These are phyloP conservation scores for Omphalotus olearius DNA, from an alignment of 1,284 basidiomycete genomes.

Conservation along the genomic window DNA sequence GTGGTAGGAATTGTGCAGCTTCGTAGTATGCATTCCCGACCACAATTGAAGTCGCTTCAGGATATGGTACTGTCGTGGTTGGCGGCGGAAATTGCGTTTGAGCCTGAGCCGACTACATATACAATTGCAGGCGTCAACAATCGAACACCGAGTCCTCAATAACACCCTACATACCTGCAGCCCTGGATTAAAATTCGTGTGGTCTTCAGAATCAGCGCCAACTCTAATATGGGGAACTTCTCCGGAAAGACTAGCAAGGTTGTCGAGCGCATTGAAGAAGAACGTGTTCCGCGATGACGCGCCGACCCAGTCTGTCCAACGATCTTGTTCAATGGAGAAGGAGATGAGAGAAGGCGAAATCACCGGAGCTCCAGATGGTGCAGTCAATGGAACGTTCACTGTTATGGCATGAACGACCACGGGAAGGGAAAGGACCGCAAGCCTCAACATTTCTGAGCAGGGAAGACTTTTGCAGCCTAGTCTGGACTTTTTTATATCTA, in stretches of 20 bases:
- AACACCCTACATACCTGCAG: conserved; percentile 30
- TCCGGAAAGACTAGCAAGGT: conserved; percentile 2
- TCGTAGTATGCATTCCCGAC: conserved; percentile 41
- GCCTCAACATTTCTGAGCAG: too few species aligned
- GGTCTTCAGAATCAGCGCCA: conserved; percentile 12
- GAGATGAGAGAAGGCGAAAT: conserved; percentile 48
- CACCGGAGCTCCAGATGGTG: conserved; percentile 2
- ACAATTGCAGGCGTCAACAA: background rate
- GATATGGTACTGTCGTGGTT: conserved; percentile 51
- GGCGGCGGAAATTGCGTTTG: conserved; percentile 46
- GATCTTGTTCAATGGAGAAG: conserved; percentile 66
- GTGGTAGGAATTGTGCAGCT: conserved; percentile 8
- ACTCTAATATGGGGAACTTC: conserved; percentile 34
- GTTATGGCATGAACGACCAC: too few species aligned
- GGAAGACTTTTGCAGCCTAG: too few species aligned
- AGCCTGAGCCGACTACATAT: background rate
- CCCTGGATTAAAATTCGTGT: conserved; percentile 18
- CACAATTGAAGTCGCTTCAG: conserved; percentile 52
- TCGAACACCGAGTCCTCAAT: background rate
- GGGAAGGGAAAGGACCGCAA: too few species aligned
- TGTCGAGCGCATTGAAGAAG: conserved; percentile 11
- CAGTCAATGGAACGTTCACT: background rate
- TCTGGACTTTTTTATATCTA: too few species aligned
- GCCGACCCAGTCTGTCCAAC: conserved; percentile 55
- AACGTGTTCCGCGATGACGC: conserved; percentile 7